Evolutionary conservation across 495 filamentous ascomycete genomes (phyloP), one percentile per base, ranked within the genome.

Genomic region (Neurospora discreta): DNA sequence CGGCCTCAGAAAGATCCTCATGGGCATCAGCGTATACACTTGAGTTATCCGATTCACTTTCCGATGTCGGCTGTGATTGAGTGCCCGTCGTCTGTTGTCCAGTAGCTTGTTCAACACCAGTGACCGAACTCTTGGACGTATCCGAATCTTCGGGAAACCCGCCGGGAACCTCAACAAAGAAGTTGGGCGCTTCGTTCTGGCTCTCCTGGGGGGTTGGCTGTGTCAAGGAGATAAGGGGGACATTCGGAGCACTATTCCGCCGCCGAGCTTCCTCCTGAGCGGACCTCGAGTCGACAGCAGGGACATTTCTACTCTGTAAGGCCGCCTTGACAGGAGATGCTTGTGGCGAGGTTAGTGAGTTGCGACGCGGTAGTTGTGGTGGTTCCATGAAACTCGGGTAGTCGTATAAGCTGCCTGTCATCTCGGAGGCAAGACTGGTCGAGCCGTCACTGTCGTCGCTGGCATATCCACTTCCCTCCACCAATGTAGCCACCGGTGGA

Each of bases 11-110:
- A 2, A 91, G 81, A 70, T 93, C 91, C 77, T 97, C 94, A 52
- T 90, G 90, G 3, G 94, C 94, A 84, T 97, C 94, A 76, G 92
- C 95, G 79, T 95, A 97, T 68, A 95, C 86, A 79, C 91, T 95
- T 18, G 39, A 85, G 52, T 68, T 18, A 70, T 81, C 80, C 20
- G 76, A 74, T 16, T 75, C 74, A 33, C 79, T 77, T 20, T 73
- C 68, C n/a, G 42, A 39, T 13, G 16, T 7, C 6, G 36, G 36
- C 5, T 58, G 58, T 8, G 67, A 16, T 16, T 68, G 58, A 26
- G 39, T 71, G 36, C 52, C 70, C 18, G 23, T 65, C 26, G 52
- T 65, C 52, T 65, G 52, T 65, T 65, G 52, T 33, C 52, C 52
- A 65, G 23, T 18, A 18, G 26, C 52, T 18, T 30, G 30, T 33